A percentile compares a stretch with the other conserved stretches of the same genome.
Evolutionary conservation across 345 rosid genomes (phyloP).

Genomic region (Schrenkiella parvula): DNA sequence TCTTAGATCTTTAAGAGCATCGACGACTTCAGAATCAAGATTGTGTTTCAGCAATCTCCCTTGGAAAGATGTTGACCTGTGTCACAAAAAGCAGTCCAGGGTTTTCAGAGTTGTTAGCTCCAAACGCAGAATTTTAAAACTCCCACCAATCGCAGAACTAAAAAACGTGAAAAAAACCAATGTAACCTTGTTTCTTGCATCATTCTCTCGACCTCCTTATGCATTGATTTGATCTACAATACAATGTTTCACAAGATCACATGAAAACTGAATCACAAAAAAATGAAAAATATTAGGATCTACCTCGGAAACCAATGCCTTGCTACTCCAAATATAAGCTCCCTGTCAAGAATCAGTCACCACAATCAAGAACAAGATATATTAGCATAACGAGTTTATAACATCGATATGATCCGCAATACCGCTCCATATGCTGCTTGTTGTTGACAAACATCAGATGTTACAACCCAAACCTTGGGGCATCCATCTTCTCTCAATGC

Average conservation of each 20-base stretch:
- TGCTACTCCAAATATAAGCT: slow-evolving; percentile 91
- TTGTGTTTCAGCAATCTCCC: slow-evolving; percentile 82
- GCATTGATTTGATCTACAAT: slow-evolving; percentile 68
- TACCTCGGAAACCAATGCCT: slow-evolving; percentile 91
- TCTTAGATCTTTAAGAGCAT: slow-evolving; percentile 79
- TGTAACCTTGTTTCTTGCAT: slow-evolving; percentile 76
- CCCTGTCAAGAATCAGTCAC: slow-evolving; percentile 49
- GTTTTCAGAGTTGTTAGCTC: not conserved
- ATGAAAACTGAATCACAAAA: not conserved
- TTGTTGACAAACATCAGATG: slow-evolving; percentile 80
- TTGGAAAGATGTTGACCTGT: slow-evolving; percentile 70
- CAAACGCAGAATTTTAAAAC: not conserved
- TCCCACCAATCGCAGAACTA: not conserved
- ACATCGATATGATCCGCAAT: slow-evolving; percentile 10
- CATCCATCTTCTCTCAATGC: slow-evolving; percentile 88
- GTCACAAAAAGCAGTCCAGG: not conserved
- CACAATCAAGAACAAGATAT: slow-evolving; percentile 8
- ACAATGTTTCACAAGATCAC: not conserved
- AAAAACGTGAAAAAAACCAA: not conserved
- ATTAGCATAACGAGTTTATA: not conserved
- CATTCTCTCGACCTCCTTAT: slow-evolving; percentile 66
- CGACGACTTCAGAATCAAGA: slow-evolving; percentile 84
- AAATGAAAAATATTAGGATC: not conserved
- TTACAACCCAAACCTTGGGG: slow-evolving; percentile 93
- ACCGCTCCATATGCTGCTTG: slow-evolving; percentile 94